Percentiles rank a stretch among this genome's conserved stretches.
phyloP scores from a whole-genome alignment of 768 basidiomycete genomes.

The Agrocybe pediades region DNA sequence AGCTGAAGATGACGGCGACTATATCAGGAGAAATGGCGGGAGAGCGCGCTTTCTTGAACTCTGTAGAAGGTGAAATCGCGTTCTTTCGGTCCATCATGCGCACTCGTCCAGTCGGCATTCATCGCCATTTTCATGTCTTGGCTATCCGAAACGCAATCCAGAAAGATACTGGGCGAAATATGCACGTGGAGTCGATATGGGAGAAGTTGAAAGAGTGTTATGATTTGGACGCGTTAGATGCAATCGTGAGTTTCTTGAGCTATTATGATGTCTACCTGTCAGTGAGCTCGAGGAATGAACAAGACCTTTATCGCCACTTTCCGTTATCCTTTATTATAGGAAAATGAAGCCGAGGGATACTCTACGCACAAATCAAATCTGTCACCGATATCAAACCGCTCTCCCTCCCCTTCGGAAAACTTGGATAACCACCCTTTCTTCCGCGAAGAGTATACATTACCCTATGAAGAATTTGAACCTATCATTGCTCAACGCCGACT shows the following conservation, averaged over 20 bases:
- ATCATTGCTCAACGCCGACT: slow-evolving; percentile 65
- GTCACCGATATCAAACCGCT: slow-evolving; percentile 54
- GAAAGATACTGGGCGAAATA: slow-evolving; percentile 64
- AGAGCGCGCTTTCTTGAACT: slow-evolving; percentile 56
- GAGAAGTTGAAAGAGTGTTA: slow-evolving; percentile 71
- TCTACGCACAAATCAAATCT: slow-evolving; percentile 25
- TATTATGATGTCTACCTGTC: slow-evolving; percentile 4
- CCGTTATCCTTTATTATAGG: slow-evolving; percentile 26
- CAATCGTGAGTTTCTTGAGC: slow-evolving; percentile 49
- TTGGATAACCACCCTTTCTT: slow-evolving; percentile 73
- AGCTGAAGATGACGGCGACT: slow-evolving; percentile 18
- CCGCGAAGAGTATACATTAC: slow-evolving; percentile 65
- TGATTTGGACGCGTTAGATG: slow-evolving; percentile 74
- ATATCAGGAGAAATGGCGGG: slow-evolving; percentile 4
- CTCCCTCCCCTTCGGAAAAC: slow-evolving; percentile 72
- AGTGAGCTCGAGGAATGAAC: background rate
- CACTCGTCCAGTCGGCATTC: slow-evolving; percentile 79
- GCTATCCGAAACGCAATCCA: slow-evolving; percentile 71
- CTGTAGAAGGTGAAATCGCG: slow-evolving; percentile 80
- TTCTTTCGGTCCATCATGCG: slow-evolving; percentile 85
- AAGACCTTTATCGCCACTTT: background rate
- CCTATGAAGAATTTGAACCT: slow-evolving; percentile 63
- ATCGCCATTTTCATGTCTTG: slow-evolving; percentile 81
- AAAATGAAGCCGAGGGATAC: slow-evolving; percentile 41
- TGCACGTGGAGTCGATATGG: slow-evolving; percentile 72